Conservation (phyloP, 805 yeast genomes). For the Metschnikowia cubensis region DNA sequence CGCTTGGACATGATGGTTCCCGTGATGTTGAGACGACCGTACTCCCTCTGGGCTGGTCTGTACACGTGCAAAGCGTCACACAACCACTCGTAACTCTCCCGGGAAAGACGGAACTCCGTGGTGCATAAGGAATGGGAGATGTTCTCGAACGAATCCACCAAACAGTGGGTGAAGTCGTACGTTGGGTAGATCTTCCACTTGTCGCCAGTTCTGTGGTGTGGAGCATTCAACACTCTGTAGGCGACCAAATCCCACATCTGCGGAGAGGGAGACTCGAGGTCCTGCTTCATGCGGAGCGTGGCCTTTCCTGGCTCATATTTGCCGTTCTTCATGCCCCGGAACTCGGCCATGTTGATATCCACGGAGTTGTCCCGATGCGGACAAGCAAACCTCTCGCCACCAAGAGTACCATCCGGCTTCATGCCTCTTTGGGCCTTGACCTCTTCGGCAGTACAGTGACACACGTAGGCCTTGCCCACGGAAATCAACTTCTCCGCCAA, state of each 20-base stretch:
- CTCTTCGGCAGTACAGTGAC: constrained; percentile 90
- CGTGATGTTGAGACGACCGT: constrained; percentile 91
- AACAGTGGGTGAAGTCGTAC: constrained; percentile 97
- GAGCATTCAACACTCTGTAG: constrained; percentile 85
- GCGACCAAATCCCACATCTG: constrained; percentile 99
- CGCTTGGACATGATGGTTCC: constrained; percentile 95
- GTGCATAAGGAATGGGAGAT: constrained; percentile 96
- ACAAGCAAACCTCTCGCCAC: constrained; percentile 88
- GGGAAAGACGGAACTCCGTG: constrained; percentile 84
- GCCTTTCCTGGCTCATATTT: constrained; percentile 86
- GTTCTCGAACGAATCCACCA: constrained; percentile 96
- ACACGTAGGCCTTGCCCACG: constrained; percentile 78
- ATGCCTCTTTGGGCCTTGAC: constrained; percentile 88
- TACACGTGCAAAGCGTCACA: constrained; percentile 93
- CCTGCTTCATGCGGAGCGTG: constrained; percentile 95
- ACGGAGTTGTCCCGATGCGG: constrained; percentile 65
- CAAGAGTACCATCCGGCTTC: constrained; percentile 86
- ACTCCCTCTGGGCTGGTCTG: constrained; percentile 98
- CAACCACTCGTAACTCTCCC: constrained; percentile 98
- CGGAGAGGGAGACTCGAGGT: constrained; percentile 83
- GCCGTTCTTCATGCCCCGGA: constrained; percentile 91
- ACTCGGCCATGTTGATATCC: constrained; percentile 74
- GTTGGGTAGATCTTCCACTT: constrained; percentile 99
- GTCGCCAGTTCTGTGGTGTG: constrained; percentile 94
- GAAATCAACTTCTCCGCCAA: constrained; percentile 80